Evolutionary conservation across 306 rosid species (phyloP).

Genomic region (Phaseolus lunatus): DNA sequence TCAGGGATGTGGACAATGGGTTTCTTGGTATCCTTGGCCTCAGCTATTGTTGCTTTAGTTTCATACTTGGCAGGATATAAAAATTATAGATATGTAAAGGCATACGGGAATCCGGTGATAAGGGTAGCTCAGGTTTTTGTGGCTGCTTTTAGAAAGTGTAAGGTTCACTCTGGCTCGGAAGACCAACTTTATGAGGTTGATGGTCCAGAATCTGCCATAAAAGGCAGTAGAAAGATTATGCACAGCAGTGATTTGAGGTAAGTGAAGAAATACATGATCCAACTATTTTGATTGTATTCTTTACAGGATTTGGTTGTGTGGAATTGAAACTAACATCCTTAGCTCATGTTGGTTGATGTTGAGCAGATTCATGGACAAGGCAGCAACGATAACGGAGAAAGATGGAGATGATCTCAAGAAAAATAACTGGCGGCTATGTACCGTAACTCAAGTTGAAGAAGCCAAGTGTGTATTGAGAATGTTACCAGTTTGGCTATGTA

Average conservation of each 20-base stretch:
- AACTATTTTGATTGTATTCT: background rate
- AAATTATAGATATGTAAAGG: constrained; percentile 45
- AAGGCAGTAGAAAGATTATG: constrained; percentile 65
- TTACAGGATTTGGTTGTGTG: background rate
- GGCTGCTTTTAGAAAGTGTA: constrained; percentile 54
- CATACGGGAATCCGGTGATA: constrained; percentile 60
- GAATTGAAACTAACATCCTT: constrained; percentile 1
- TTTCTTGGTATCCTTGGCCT: constrained; percentile 50
- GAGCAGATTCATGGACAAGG: constrained; percentile 68
- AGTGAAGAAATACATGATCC: background rate
- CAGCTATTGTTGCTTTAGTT: constrained; percentile 56
- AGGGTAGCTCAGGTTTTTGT: constrained; percentile 59
- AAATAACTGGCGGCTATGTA: constrained; percentile 66
- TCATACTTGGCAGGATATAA: constrained; percentile 47
- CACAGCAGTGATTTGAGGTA: constrained; percentile 53
- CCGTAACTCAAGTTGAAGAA: constrained; percentile 75
- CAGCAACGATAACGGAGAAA: constrained; percentile 52
- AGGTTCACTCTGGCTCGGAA: constrained; percentile 27
- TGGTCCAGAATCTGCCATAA: constrained; percentile 60
- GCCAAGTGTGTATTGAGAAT: constrained; percentile 66
- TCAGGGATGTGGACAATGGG: constrained; percentile 62
- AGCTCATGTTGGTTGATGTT: background rate
- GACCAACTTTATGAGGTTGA: constrained; percentile 58
- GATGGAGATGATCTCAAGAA: constrained; percentile 10
- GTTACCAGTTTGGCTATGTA: constrained; percentile 72